Base-by-base conservation (phyloP, 805 yeast genomes). In the Candida rishiriensis region DNA sequence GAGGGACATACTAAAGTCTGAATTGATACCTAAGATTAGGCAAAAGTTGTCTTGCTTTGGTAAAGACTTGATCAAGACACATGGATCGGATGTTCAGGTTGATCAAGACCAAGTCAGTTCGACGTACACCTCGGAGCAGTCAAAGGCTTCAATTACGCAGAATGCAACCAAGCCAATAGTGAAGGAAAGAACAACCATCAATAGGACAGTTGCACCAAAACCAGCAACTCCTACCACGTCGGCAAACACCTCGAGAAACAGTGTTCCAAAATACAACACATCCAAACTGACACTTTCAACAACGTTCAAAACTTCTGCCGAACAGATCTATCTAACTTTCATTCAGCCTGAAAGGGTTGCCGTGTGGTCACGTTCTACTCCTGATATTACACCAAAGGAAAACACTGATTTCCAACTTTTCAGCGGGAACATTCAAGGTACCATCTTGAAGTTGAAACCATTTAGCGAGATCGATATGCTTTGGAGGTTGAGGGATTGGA, bases 401-500 rank as follows among this genome's bases (percentile, higher is more conserved):
- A 88, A 86, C 5, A 73, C 84, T 2, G 70, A 70, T 16, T 89
- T 81, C 66, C 73, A 74, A 29, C 64, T 93, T 46, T 93, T 93
- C 61, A 95, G 96, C 12, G 97, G 97, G 13, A 88, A 88, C 48
- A 82, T 93, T 41, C 63, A 75, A 14, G 96, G 97, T 41, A 78
- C 79, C 57, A 70, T 88, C 50, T 54, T 75, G 36, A 79, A 76
- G 53, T 71, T 87, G 47, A 76, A 70, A n/a, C 70, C 73, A 42
- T 77, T 78, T 59, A 74, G 78, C 54, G 68, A 68, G 41, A 80
- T 93, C 44, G 78, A 72, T 12, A 83, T 86, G 76, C 66, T 76
- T 29, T 93, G 99, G 99, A 78, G 97, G 64, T 72, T 93, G 51
- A 78, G 74, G 36, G 86, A 83, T 56, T 93, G 99, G 99, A 85